Evolutionary conservation across 2,329 filamentous ascomycete species (phyloP).

Genomic region (Colletotrichum costaricense): DNA sequence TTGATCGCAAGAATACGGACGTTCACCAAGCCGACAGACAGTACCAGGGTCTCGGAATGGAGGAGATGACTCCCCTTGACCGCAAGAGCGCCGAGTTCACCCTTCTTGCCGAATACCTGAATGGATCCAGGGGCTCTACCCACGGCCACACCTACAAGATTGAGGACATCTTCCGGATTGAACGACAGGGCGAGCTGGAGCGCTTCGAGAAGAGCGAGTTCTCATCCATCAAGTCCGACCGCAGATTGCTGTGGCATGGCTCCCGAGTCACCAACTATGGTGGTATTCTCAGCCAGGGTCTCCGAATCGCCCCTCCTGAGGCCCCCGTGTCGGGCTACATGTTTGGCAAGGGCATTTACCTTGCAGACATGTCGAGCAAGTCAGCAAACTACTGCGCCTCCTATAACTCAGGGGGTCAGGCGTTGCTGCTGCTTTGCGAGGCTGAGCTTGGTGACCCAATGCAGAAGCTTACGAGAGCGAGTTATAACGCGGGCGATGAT

Average conservation of each 20-base stretch:
- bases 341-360: constrained; percentile 92
- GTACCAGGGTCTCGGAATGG: constrained; percentile 76
- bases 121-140: constrained; percentile 72
- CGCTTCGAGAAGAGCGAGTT: constrained; percentile 72
- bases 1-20: constrained; percentile 56
- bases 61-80: constrained; percentile 81
- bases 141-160: constrained; percentile 72
- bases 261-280: constrained; percentile 86
- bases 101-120: constrained; percentile 75
- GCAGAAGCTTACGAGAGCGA: constrained; percentile 67
- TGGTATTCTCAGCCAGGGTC: constrained; percentile 87
- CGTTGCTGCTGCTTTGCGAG: constrained; percentile 84
- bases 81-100: constrained; percentile 70
- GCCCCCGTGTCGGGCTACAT: constrained; percentile 85
- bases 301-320: constrained; percentile 89
- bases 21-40: constrained; percentile 78
- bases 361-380: constrained; percentile 87
- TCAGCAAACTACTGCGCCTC: constrained; percentile 81
- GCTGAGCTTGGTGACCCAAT: constrained; percentile 81
- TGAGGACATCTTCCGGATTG: constrained; percentile 84
- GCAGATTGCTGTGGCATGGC: constrained; percentile 88
- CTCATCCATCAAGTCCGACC: constrained; percentile 68
- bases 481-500: constrained; percentile 72
- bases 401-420: constrained; percentile 72
- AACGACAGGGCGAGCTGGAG: constrained; percentile 77